Evolutionary conservation across 1,284 basidiomycete genomes (phyloP).

Genomic region (Volvariella surrecta): DNA sequence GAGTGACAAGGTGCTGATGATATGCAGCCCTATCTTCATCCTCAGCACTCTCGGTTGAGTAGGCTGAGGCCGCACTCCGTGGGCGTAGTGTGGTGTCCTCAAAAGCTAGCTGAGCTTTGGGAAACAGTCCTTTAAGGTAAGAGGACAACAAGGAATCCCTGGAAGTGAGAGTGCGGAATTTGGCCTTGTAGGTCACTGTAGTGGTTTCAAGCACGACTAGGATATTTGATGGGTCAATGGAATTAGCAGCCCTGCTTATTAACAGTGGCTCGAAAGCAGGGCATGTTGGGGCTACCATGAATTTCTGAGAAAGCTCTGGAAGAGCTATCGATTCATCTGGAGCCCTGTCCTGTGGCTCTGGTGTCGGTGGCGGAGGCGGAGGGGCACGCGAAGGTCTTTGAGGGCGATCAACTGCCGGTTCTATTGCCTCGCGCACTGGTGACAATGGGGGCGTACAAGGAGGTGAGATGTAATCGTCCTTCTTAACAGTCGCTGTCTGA

Average conservation of each 20-base stretch:
- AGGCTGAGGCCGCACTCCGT: constrained; percentile 38
- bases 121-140: constrained; percentile 45
- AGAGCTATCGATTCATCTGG: constrained; percentile 31
- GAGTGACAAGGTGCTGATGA: constrained; percentile 50
- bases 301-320: constrained; percentile 14
- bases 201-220: constrained; percentile 67
- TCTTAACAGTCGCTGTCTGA: constrained; percentile 11
- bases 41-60: constrained; percentile 33
- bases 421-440: constrained; percentile 21
- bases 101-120: constrained; percentile 18
- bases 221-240: constrained; percentile 46
- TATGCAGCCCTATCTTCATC: constrained; percentile 36
- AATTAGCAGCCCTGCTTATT: constrained; percentile 46
- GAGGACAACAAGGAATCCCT: constrained; percentile 55
- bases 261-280: constrained; percentile 59
- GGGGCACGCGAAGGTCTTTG: constrained; percentile 29
- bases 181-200: constrained; percentile 53
- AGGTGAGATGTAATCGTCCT: constrained; percentile 18
- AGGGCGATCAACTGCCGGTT: constrained; percentile 20
- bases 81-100: not conserved
- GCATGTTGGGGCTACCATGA: not conserved
- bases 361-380: constrained; percentile 15
- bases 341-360: not conserved
- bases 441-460: constrained; percentile 47
- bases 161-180: constrained; percentile 54